Evolutionary conservation across 805 yeast genomes (phyloP).

Genomic region (Kluyveromyces nonfermentans): DNA sequence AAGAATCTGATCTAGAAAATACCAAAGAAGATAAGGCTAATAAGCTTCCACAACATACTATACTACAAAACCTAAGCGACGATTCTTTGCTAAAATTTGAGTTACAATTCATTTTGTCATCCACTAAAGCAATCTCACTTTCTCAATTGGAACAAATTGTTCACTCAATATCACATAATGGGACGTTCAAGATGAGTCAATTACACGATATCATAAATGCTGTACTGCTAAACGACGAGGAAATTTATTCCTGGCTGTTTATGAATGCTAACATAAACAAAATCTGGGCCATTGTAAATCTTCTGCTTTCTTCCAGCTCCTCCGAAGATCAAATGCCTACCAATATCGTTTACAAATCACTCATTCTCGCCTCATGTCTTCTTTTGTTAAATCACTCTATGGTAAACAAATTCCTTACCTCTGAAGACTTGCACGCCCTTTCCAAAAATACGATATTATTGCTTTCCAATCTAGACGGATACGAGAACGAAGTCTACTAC

Average conservation of each 20-base stretch:
- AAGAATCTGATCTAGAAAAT: background rate
- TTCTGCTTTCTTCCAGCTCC: conserved; percentile 19
- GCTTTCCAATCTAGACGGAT: conserved; percentile 15
- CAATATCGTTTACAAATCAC: conserved; percentile 19
- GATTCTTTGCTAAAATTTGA: conserved; percentile 4
- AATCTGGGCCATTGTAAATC: conserved; percentile 11
- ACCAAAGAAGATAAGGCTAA: background rate
- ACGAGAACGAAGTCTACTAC: conserved; percentile 18
- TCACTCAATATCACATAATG: conserved; percentile 14
- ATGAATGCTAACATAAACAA: conserved; percentile 16
- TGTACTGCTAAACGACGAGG: conserved; percentile 8
- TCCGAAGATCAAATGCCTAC: conserved; percentile 20
- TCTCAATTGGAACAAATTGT: conserved; percentile 16
- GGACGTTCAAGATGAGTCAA: conserved; percentile 24
- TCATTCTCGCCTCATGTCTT: conserved; percentile 18
- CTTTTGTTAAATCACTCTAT: conserved; percentile 7
- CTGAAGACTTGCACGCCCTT: conserved; percentile 6
- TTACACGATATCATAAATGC: conserved; percentile 17
- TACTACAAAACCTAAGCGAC: background rate
- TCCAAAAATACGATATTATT: conserved; percentile 17
- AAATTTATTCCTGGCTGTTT: conserved; percentile 16
- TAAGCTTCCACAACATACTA: background rate
- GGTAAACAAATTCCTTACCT: background rate
- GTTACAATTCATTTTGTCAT: background rate
- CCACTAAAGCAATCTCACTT: conserved; percentile 4